Evolutionary conservation across 352 stramenopile species (phyloP).

Genomic region (Phytopythium aichiense): DNA sequence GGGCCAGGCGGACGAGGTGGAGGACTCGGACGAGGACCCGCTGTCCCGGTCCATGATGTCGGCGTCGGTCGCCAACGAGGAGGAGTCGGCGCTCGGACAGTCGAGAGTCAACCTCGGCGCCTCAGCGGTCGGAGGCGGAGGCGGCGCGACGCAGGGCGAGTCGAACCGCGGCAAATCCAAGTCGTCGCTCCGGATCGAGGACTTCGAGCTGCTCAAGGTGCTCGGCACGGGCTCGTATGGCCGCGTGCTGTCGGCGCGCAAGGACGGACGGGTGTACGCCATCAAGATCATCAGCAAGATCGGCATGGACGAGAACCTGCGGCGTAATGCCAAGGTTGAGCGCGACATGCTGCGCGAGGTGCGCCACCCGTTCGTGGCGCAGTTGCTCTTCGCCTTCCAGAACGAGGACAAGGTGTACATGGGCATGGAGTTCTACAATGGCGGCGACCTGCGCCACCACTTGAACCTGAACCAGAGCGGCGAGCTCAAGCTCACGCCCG

Average conservation of each 20-base stretch:
- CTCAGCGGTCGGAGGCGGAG: constrained; percentile 13
- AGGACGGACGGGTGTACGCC: constrained; percentile 72
- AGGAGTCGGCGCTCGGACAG: constrained; percentile 36
- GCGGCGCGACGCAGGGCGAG: constrained; percentile 11
- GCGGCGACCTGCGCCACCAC: constrained; percentile 92
- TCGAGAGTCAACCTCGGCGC: constrained; percentile 25
- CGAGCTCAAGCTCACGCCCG: constrained; percentile 61
- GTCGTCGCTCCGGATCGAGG: constrained; percentile 77
- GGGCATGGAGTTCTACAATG: constrained; percentile 98
- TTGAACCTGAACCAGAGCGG: constrained; percentile 64
- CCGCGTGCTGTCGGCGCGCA: constrained; percentile 71
- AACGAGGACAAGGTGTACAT: constrained; percentile 98
- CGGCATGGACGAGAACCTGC: constrained; percentile 80
- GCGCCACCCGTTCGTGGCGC: constrained; percentile 96
- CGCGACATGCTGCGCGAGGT: constrained; percentile 93
- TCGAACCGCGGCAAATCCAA: constrained; percentile 66
- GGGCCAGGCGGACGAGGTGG: constrained; percentile 70
- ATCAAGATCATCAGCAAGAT: constrained; percentile 91
- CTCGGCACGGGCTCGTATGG: constrained; percentile 83
- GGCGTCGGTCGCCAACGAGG: constrained; percentile 54
- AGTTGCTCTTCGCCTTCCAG: constrained; percentile 97
- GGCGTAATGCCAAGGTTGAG: constrained; percentile 88
- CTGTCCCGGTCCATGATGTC: constrained; percentile 55
- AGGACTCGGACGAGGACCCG: constrained; percentile 63
- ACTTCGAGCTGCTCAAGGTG: constrained; percentile 86